Evolutionary conservation across 352 stramenopile genomes (phyloP), one percentile per base, ranked within the genome.

Genomic region (Pythium folliculosum): DNA sequence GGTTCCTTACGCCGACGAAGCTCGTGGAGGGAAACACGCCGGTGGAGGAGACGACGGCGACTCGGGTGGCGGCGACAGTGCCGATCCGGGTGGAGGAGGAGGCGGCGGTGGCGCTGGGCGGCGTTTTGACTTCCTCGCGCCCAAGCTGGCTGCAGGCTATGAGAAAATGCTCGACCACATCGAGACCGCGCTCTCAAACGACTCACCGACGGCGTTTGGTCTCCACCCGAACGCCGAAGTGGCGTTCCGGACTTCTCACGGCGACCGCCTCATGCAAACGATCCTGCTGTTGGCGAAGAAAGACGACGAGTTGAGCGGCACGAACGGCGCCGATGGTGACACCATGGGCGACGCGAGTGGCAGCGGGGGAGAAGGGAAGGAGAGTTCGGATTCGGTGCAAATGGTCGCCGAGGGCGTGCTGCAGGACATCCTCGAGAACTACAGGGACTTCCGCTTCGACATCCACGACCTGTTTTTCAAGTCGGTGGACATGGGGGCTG

Each of bases 161-260:
- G 90, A 96, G 60, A 81, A 82, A 14, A 90, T 97, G 37, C 60
- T 98, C 12, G 90, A 97, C 48, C 91, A 98, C 62, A 80, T 98
- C 32, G 91, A 98, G 43, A 61, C 67, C 5, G 75, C 79, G n/a
- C 70, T 97, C n/a, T 43, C 81, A 32, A 88, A 80, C 40, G 93
- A 98, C 45, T 88, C 88, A 0, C 91, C 93, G 0, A 79, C 86
- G 12, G 90, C 91, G 3, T 97, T 98, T 78, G 92, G 92, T 0
- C 49, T 98, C 47, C 93, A 98, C 60, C 89, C 93, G n/a, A 98
- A 98, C 71, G 90, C 92, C 7, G 92, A 98, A 67, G 95, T 98
- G 16, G 88, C 86, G 19, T 98, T 98, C 67, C 86, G 90, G 22
- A 98, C 91, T 13, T 79, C 92, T 12, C 80, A 84, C 44, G 90